Conservation (phyloP, 331 rosid species). For the Quercus phellos region DNA sequence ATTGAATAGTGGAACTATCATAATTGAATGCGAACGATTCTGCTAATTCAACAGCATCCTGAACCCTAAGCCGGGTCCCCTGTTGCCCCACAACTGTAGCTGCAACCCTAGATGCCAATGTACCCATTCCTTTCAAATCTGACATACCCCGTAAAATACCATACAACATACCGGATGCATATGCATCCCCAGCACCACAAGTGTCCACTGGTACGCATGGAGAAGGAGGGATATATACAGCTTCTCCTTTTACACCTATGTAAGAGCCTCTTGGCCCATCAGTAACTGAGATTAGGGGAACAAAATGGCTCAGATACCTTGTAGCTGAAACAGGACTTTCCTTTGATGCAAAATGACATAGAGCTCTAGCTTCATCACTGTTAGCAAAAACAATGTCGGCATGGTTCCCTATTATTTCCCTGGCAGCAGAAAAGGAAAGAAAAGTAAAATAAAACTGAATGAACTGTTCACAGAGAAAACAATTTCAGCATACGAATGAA, state of each 20-base stretch:
- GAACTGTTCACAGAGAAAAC: not conserved
- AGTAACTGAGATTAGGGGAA: conserved; percentile 78
- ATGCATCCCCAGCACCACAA: conserved; percentile 99
- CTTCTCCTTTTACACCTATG: conserved; percentile 85
- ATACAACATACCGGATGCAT: conserved; percentile 77
- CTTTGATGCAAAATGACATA: conserved; percentile 60
- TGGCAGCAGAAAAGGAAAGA: conserved; percentile 22
- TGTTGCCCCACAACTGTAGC: conserved; percentile 93
- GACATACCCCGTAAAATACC: conserved; percentile 65
- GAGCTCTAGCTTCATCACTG: conserved; percentile 77
- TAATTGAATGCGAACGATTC: conserved; percentile 45
- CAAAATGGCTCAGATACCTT: conserved; percentile 85
- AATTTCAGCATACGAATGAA: not conserved
- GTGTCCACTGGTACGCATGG: conserved; percentile 87
- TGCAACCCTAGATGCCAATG: conserved; percentile 76
- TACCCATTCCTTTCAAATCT: conserved; percentile 73
- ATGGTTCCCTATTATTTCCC: conserved; percentile 75
- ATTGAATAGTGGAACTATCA: conserved; percentile 35
- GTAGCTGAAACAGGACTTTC: conserved; percentile 60
- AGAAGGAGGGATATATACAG: conserved; percentile 79
- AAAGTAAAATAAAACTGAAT: not conserved
- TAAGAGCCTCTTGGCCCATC: conserved; percentile 83
- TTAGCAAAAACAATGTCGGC: conserved; percentile 83
- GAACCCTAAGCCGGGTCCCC: conserved; percentile 78
- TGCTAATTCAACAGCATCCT: conserved; percentile 74